Base-by-base conservation (phyloP, 139 green algal genomes). In the Chlorella sp. region DNA sequence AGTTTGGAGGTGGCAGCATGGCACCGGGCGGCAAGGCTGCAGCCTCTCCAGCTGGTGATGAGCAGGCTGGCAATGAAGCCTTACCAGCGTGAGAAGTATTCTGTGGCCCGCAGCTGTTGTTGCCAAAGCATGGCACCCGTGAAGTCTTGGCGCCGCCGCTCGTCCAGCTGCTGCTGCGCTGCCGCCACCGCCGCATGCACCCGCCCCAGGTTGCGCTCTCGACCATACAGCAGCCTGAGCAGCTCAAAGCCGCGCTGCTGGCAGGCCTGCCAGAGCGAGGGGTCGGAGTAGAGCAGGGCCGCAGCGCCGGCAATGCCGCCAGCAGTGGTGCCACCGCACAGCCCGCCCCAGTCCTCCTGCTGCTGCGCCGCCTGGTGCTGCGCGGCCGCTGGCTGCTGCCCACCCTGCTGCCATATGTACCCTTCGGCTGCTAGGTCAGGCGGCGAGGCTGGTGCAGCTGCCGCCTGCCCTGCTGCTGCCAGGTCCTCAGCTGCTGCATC, bases 161-260 rank as follows among this genome's bases (percentile, higher is more conserved):
- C 28, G n/a, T 83, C 39, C 3, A 80, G 75, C 32, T 63, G 28
- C 9, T 7, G 56, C n/a, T n/a, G 23, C 13, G 81, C 70, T 26
- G 25, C 56, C 34, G 26, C 56, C n/a, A 98, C 87, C 0, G 94
- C 93, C 21, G 90, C 88, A n/a, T 97, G 94, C 81, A 98, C 94
- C 55, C 95, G 94, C 16, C 89, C 92, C 57, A 98, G 87, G 26
- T 85, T 93, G 47, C 80, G 91, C 36, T 95, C 87, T 44, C 84
- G 88, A 65, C 89, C 87, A 67, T 93, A 94, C 69, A 92, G 55
- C 47, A 69, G 36, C 32, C 62, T 4, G 28, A 91, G 74, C 64
- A 93, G 65, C 25, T 75, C 0, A 36, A 84, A 85, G 18, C 89
- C 89, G 17, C 36, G 34, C 11, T 60, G 30, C 74, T 88, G 82